Evolutionary conservation across 495 filamentous ascomycete species (phyloP), one percentile per base, ranked within the genome.

Genomic region (Aspergillus sparsus): DNA sequence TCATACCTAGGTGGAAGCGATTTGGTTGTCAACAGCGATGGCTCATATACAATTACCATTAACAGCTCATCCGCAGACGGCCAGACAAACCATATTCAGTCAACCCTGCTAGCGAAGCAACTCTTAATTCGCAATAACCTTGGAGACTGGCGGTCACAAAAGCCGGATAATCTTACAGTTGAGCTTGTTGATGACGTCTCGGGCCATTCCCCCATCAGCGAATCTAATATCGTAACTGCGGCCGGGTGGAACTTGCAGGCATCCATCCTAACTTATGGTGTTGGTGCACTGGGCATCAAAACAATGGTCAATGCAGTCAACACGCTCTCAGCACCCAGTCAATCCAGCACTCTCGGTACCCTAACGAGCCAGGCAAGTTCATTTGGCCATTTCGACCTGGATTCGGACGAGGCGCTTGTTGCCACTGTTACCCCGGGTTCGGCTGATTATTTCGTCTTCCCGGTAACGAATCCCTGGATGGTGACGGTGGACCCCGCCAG

Each of bases 371-470:
- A 64, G 36, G 62, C 57, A 4, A 64, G 62, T 18, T 64, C 62
- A n/a, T 61, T 64, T 31, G 62, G 62, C 4, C 62, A 64, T 34
- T 64, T 64, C 57, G 34, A 45, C 1, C 53, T 64, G 6, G 2
- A 8, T 34, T 44, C 49, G n/a, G 21, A 56, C 12, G 57, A 64
- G 41, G 46, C 62, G 4, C 57, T 64, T 0, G 57, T 64, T 31
- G 62, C 57, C 5, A 64, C 62, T 11, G 12, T 64, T n/a, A 61
- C 62, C 3, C 57, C 46, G 11, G 62, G 62, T 1, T 21, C 44
- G n/a, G 57, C 62, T 0, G 53, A 60, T 37, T 64, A 64, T 35
- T 64, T 60, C 9, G 62, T 64, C 11, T 57, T 64, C 9, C 62
- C 62, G 0, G 13, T 55, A 0, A 61, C 57, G 18, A 49, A 64